Evolutionary conservation across 106 monocot species (phyloP).

Genomic region (Dactylorhiza incarnata): DNA sequence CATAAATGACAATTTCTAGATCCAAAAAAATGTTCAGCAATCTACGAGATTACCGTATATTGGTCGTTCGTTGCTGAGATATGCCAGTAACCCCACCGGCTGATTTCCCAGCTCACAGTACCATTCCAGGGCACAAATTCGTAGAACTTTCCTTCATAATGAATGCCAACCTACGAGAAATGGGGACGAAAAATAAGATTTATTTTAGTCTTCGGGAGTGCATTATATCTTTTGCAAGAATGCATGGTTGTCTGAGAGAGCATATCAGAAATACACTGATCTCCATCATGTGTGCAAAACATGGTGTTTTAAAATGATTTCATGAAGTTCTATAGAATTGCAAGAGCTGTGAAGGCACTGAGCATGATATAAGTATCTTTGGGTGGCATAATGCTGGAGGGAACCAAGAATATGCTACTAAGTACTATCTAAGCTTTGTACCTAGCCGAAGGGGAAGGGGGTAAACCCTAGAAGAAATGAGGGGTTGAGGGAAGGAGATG

Average conservation of each 20-base stretch:
- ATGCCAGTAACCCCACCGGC: conserved; percentile 78
- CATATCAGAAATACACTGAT: neutral
- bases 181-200: neutral
- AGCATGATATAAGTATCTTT: neutral
- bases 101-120: conserved; percentile 70
- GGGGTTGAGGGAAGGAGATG: no score
- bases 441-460: no score
- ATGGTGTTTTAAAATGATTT: neutral
- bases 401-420: no score
- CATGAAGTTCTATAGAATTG: neutral
- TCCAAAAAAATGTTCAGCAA: neutral
- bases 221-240: neutral
- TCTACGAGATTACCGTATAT: conserved; percentile 41
- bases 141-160: conserved; percentile 76
- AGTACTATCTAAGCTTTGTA: no score
- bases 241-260: neutral
- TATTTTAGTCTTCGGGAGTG: neutral
- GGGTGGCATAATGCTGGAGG: neutral
- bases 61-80: conserved; percentile 63
- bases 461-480: no score
- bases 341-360: neutral
- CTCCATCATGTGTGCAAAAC: neutral
- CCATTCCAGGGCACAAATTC: conserved; percentile 98
- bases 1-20: neutral
- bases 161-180: conserved; percentile 66